Evolutionary conservation across 2,329 filamentous ascomycete species (phyloP).

Genomic region (Pseudocercospora macadamiae): DNA sequence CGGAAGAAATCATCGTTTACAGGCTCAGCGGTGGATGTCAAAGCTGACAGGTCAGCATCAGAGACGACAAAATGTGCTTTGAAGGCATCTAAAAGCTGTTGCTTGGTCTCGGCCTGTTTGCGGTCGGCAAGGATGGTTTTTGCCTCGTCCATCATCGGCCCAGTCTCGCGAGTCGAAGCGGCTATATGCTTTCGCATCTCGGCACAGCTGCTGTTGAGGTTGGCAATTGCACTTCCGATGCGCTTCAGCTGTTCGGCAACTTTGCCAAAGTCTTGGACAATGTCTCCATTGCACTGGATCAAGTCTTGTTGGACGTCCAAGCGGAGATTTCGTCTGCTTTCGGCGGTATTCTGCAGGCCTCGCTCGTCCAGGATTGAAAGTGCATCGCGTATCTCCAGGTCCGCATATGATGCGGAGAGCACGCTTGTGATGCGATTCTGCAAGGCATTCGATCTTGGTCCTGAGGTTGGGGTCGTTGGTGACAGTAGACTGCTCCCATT

Average conservation of each 20-base stretch:
- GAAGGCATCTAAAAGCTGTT: conserved; percentile 76
- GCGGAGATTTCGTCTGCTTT: conserved; percentile 76
- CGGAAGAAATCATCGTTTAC: conserved; percentile 85
- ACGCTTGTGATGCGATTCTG: conserved; percentile 81
- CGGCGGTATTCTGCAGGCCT: conserved; percentile 71
- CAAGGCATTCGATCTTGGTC: conserved; percentile 64
- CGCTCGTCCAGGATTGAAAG: conserved; percentile 76
- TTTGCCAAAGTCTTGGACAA: conserved; percentile 83
- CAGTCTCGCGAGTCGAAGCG: conserved; percentile 74
- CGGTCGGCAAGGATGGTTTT: conserved; percentile 72
- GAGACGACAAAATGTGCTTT: conserved; percentile 81
- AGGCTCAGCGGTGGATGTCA: conserved; percentile 79
- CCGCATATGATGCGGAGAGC: conserved; percentile 88
- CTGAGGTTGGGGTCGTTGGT: conserved; percentile 23
- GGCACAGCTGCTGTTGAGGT: conserved; percentile 76
- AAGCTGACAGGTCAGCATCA: conserved; percentile 72
- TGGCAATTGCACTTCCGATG: conserved; percentile 77
- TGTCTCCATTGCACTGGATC: conserved; percentile 86
- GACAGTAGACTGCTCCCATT: conserved; percentile 15
- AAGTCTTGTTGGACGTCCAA: conserved; percentile 88
- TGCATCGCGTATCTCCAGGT: conserved; percentile 86
- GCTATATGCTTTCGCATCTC: conserved; percentile 78
- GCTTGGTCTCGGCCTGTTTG: conserved; percentile 75
- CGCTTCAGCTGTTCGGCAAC: conserved; percentile 91
- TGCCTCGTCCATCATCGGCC: conserved; percentile 76